Base-by-base conservation (phyloP, 257 asterid genomes). In the Lithospermum erythrorhizon region DNA sequence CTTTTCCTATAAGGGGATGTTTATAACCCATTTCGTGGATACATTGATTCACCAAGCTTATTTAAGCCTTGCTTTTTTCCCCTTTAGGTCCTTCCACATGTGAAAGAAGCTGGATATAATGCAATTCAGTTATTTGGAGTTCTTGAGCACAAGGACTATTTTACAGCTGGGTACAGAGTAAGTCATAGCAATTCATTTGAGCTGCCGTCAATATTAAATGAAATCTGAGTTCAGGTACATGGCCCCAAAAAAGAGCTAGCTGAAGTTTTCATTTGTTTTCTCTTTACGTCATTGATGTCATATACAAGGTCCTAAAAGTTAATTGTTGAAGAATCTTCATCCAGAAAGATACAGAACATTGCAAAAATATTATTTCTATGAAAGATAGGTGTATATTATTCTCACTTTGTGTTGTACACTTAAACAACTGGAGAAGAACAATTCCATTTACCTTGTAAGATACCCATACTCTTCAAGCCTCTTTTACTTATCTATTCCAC, bases 121-220 rank as follows among this genome's bases (percentile, higher is more conserved):
- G 93, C 86, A 29, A 78, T 91, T 67, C 98, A 88, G 63, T 73
- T 91, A 70, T 81, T 91, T 79, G 98, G 95, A 74, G 75, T 88
- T 66, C 79, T 81, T 62, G 98, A 91, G 83, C 98, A 91, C 82
- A 91, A 84, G 74, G 98, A 91, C 72, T 91, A 91, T 76, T 91
- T 76, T 68, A 78, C 94, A 53, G 88, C 79, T 72, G 98, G 98
- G 41, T 91, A 86, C 76, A 82, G 81, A 72, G 98, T 88, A 74
- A 77, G 98, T 79, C 55, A 60, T 75, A 55, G 23, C 24, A 35
- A 24, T 61, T 35, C 59, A 23, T 22, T 51, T 27, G 55, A 51
- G 54, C 61, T 37, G 19, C 59, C 35, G 13, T n/a, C 1, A 3
- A 53, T 53, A 9, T 18, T 18, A 0, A 53, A 6, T 9, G 9